Base-by-base conservation (phyloP, 371 early-diverging fungal genomes). In the Mortierella sp. region DNA sequence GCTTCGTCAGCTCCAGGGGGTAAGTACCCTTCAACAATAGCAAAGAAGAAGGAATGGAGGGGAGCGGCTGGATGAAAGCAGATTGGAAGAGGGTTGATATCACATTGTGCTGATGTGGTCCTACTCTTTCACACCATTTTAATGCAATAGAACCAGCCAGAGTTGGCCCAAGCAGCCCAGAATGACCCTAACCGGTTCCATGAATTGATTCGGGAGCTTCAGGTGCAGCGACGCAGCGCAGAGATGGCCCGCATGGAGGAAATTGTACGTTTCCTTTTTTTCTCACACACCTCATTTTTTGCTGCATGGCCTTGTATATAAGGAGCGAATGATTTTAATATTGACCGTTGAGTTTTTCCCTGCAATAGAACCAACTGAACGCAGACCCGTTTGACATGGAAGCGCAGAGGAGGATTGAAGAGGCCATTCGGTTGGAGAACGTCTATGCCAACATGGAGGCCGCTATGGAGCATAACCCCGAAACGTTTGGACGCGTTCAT, bases 391-490 rank as follows among this genome's bases (percentile, higher is more conserved):
- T 97, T 79, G 96, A 97, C 84, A 83, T 96, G 61, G 98, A 98
- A 74, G 95, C 97, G 14, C 98, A 99, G 89, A 91, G 91, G 75
- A 90, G 93, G 11, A 98, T 99, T 76, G 99, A 97, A 87, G 96
- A 97, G 82, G 94, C 92, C 26, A 99, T 99, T 78, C 89, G 95
- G 71, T 91, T 95, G 87, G 93, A 96, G 72, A 97, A 97, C 80
- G 93, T 99, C 53, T 91, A 93, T 50, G 92, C 94, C 57, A 98
- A 97, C 84, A 88, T 95, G 90, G 95, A 96, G 82, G 92, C 92
- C 2, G 99, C 99, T 2, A 93, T 99, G 92, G 99, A 99, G 87
- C 92, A 96, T 83, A 95, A 97, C 77, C 99, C 99, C 6, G 98
- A 98, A 87, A 93, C 96, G 0, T 99, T 99, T 91, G 97, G 96